These are phyloP conservation scores for Monosporascus sp. DNA, from an alignment of 2,329 filamentous ascomycete species.

Conservation along the genomic window DNA sequence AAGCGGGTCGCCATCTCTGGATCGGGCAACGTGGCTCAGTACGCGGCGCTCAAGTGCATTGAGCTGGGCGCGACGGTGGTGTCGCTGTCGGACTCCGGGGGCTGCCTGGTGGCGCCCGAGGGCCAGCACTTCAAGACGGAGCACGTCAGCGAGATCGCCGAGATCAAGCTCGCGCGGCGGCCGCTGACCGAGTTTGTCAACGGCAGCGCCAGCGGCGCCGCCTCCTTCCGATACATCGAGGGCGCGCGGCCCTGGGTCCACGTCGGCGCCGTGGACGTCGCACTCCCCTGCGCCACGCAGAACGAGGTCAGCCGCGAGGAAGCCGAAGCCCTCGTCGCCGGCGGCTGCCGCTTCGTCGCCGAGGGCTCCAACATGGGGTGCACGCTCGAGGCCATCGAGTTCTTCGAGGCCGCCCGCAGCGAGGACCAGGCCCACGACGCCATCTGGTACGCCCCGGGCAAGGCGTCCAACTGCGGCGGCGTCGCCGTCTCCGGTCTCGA, in stretches of 20 bases:
- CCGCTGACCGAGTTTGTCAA: constrained; percentile 68
- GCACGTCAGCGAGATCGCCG: constrained; percentile 72
- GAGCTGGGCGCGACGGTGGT: constrained; percentile 91
- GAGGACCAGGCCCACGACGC: constrained; percentile 61
- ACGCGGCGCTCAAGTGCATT: constrained; percentile 91
- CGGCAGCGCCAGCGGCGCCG: constrained; percentile 47
- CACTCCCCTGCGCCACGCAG: constrained; percentile 89
- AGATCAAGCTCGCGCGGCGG: constrained; percentile 82
- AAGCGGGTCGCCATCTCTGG: constrained; percentile 95
- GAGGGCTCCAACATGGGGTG: constrained; percentile 99
- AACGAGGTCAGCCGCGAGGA: constrained; percentile 95
- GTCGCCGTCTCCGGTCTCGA: constrained; percentile 95
- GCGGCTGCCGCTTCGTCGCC: constrained; percentile 78
- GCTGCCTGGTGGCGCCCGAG: constrained; percentile 67
- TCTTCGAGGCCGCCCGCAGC: constrained; percentile 73
- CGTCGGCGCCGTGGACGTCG: constrained; percentile 84
- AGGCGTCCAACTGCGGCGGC: constrained; percentile 96
- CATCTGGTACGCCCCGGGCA: constrained; percentile 95
- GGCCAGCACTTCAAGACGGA: constrained; percentile 71
- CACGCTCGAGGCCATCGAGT: constrained; percentile 89
- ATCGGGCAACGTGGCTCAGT: constrained; percentile 97
- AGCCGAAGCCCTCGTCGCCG: constrained; percentile 72
- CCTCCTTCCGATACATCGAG: constrained; percentile 81
- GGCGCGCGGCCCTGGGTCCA: constrained; percentile 89
- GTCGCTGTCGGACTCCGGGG: constrained; percentile 90